Conservation (phyloP, 345 rosid species). For the Brassica cretica region DNA sequence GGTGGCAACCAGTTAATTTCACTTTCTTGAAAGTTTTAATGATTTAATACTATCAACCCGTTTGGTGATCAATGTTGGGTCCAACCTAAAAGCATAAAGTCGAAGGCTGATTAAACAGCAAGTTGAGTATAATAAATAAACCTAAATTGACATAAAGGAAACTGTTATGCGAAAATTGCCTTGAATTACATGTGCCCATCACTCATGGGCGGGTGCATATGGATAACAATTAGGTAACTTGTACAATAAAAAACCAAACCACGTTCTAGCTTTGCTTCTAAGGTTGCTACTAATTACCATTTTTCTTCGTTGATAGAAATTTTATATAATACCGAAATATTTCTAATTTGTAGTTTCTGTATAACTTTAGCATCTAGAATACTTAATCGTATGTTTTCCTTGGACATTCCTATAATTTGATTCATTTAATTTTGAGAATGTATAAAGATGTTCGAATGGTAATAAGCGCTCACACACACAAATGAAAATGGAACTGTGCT, state of each 20-base stretch:
- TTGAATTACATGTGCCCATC: constrained; percentile 15
- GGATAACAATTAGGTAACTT: constrained; percentile 13
- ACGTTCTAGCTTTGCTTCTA: constrained; percentile 33
- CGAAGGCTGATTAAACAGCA: constrained; percentile 4
- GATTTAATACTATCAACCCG: constrained; percentile 9
- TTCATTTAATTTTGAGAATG: not conserved
- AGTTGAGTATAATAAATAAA: not conserved
- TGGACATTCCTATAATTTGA: not conserved
- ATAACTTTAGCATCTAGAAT: not conserved
- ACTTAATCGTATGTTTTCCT: not conserved
- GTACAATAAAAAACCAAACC: constrained; percentile 14
- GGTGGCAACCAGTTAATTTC: constrained; percentile 22
- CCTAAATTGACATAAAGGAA: not conserved
- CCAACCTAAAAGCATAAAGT: constrained; percentile 35
- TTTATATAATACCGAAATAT: not conserved
- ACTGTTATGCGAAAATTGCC: constrained; percentile 4
- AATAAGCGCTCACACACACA: not conserved
- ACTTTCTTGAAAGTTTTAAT: not conserved
- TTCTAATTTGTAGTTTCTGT: not conserved
- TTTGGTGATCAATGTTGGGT: constrained; percentile 25
- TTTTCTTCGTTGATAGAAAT: not conserved
- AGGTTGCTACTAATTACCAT: constrained; percentile 15
- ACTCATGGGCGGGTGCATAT: constrained; percentile 24
- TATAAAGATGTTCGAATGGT: not conserved
- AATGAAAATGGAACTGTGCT: not conserved